Percentiles rank a stretch among this genome's conserved stretches.
Evolutionary conservation across 2,329 filamentous ascomycete species (phyloP).

Genomic region (Leptographium galeiforme): DNA sequence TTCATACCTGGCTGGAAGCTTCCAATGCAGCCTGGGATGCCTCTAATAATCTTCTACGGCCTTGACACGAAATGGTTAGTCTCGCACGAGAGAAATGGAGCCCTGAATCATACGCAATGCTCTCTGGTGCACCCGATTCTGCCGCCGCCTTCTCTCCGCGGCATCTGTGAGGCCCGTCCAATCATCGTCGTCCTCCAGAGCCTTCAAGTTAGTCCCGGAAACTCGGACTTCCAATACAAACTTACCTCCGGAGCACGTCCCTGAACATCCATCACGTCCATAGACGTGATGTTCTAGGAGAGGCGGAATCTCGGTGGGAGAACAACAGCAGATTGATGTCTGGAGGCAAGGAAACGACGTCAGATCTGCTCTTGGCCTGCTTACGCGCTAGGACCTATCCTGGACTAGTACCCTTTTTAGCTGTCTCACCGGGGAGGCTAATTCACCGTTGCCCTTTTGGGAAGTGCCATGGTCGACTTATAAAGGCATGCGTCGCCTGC

Average conservation of each 20-base stretch:
- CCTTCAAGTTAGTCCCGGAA: background rate
- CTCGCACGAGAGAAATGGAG: background rate
- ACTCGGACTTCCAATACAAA: background rate
- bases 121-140: constrained; percentile 10
- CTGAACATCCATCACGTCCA: too few species aligned
- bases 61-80: background rate
- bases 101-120: constrained; percentile 6
- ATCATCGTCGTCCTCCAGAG: background rate
- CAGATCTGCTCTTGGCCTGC: background rate
- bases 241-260: background rate
- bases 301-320: too few species aligned
- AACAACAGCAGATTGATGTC: too few species aligned
- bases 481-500: background rate
- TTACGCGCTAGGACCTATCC: background rate
- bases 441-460: background rate
- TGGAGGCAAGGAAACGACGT: background rate
- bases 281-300: too few species aligned
- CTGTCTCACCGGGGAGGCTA: too few species aligned
- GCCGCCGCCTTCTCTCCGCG: constrained; percentile 8
- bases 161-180: background rate
- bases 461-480: background rate
- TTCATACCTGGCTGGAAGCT: background rate
- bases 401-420: background rate
- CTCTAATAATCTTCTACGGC: background rate
- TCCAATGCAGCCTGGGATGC: background rate